Evolutionary conservation across 441 rosid genomes (phyloP).

Genomic region (Croton setiger): DNA sequence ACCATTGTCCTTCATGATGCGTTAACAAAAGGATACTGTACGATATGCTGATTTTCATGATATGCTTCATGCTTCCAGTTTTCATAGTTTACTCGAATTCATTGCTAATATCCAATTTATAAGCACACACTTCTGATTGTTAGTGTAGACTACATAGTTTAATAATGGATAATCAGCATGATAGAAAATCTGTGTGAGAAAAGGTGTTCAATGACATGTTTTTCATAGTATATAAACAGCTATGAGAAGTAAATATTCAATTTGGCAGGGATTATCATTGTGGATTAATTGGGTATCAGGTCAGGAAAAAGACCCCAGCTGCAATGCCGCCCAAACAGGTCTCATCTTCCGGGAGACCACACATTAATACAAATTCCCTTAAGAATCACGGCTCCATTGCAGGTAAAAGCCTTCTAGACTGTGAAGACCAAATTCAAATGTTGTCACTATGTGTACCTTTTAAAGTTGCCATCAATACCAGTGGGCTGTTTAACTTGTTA

Average conservation of each 20-base stretch:
- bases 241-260: conserved; percentile 18
- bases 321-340: conserved; percentile 27
- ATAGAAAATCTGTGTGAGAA: neutral
- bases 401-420: conserved; percentile 28
- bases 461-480: neutral
- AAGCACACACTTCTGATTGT: no score
- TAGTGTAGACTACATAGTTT: neutral
- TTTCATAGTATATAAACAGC: conserved; percentile 5
- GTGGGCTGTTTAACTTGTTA: conserved; percentile 7
- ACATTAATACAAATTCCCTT: conserved; percentile 30
- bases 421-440: neutral
- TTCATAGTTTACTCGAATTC: neutral
- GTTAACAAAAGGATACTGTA: neutral
- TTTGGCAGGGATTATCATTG: conserved; percentile 74
- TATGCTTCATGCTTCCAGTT: neutral
- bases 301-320: conserved; percentile 43
- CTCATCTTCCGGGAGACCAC: conserved; percentile 28
- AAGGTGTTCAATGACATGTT: neutral
- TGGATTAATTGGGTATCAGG: conserved; percentile 74
- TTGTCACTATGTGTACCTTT: conserved; percentile 14
- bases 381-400: conserved; percentile 29
- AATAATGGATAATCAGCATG: neutral
- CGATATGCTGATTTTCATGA: no score
- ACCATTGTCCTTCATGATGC: neutral
- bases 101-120: neutral